phyloP scores from a whole-genome alignment of 2,329 filamentous ascomycete genomes.

The Xylaria sp. region DNA sequence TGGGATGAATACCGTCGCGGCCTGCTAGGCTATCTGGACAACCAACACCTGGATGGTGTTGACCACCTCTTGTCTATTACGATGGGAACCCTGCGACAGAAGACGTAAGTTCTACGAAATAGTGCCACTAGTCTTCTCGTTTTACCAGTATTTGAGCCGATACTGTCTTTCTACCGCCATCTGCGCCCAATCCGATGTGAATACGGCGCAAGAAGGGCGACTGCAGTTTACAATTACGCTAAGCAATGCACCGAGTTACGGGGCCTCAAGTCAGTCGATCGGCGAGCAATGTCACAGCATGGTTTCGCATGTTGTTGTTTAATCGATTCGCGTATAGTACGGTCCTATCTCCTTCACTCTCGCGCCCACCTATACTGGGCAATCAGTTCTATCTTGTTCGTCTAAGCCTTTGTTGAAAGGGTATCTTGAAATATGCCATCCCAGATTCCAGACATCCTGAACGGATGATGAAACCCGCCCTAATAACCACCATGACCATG shows the following conservation, averaged over 20 bases:
- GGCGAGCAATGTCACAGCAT: neutral
- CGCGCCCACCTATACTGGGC: neutral
- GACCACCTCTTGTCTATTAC: conserved; percentile 71
- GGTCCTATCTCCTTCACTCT: neutral
- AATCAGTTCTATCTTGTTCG: neutral
- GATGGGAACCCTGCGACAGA: conserved; percentile 66
- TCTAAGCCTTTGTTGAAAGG: conserved; percentile 32
- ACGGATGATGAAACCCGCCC: conserved; percentile 15
- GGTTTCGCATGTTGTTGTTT: neutral
- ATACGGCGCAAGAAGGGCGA: neutral
- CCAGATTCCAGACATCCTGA: conserved; percentile 3
- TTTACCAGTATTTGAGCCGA: neutral
- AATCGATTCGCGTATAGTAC: conserved; percentile 3
- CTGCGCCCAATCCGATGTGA: neutral
- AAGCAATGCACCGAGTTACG: neutral
- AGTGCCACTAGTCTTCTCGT: neutral
- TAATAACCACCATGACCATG: conserved; percentile 5
- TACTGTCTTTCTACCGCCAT: neutral
- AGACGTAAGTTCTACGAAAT: conserved; percentile 23
- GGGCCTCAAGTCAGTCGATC: neutral
- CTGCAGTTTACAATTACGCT: neutral
- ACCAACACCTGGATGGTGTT: conserved; percentile 59
- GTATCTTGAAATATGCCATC: conserved; percentile 23
- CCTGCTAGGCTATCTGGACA: conserved; percentile 64
- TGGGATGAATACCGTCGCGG: conserved; percentile 72